Evolutionary conservation across 345 rosid genomes (phyloP), one percentile per base, ranked within the genome.

Genomic region (Populus nigra): DNA sequence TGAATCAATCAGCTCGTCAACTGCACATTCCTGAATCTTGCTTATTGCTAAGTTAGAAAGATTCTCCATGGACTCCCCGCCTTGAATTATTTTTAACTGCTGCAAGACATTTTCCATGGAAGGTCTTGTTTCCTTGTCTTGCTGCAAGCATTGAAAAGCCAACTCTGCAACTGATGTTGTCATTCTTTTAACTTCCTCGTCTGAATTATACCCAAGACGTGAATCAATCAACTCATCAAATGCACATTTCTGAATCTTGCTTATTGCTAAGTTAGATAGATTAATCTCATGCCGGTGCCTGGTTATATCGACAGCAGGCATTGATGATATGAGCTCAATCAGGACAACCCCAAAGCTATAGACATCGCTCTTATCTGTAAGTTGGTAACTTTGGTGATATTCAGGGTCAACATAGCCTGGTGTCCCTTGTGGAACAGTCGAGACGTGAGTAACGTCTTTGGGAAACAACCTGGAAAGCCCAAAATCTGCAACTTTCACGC

Each of bases 401-500:
- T 78, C 81, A 3, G 81, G 81, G 45, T 78, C 81, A 15, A 78
- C 76, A 39, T 78, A 78, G 31, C 81, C 81, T 57, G 81, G 77
- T 7, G 77, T 78, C 17, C 81, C 81, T 55, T 78, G 81, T 20
- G 81, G 72, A 17, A 70, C 77, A 25, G 81, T 78, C 6, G 81
- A 78, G 35, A 78, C 77, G 57, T 78, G 81, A 55, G 81, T 66
- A 39, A 22, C 81, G 50, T 78, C 77, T 13, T 15, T 53, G 7
- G 81, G 81, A 35, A 73, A 78, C 72, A 78, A 67, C 57, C 77
- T 73, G 71, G 81, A 78, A 25, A 78, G 72, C 4, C 81, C 81
- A 53, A 78, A 78, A 78, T 78, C 81, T 18, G 81, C 81, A 53
- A 78, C 81, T 73, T 78, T 78, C 43, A 73, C 81, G 1, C 47